Evolutionary conservation across 768 basidiomycete species (phyloP), one percentile per base, ranked within the genome.

Genomic region (Solioccasus polychromus): DNA sequence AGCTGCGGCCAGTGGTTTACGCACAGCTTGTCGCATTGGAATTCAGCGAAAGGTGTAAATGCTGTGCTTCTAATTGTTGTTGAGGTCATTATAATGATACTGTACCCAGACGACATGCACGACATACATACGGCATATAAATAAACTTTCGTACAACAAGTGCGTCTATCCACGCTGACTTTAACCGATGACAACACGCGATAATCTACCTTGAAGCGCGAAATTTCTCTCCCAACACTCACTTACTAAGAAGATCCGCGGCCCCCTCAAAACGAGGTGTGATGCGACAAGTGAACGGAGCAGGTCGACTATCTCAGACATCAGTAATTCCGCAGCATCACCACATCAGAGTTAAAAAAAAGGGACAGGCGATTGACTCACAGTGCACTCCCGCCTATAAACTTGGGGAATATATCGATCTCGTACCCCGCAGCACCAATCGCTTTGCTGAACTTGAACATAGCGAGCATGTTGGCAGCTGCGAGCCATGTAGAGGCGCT

Each of bases 361-460:
- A 29, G 11, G 24, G 19, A 17, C 8, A 28, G 2, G 15, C 2
- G 3, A 24, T 29, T 22, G 9, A 43, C 59, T 51, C 45, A 61
- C 59, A 51, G 36, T 10, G 45, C 35, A 39, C 55, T 39, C 0
- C 53, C 51, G 1, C 53, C 44, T 2, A 19, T 42, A 23, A 57
- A 62, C 35, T 48, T 58, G 22, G 57, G 57, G 23, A 35, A 47
- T 26, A 62, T 30, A 29, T 62, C 53, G 8, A 59, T 48, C 14
- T 53, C 51, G 34, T 62, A 54, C 20, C 60, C 60, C 1, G 48
- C 52, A 28, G 49, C 45, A 25, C 55, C 57, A 17, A 50, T 49
- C 32, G 53, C 57, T 31, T 57, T 62, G 47, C 50, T 39, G 8
- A 62, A 53, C 24, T 20, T 52, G 38, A 62, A 59, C 31, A 52